Evolutionary conservation across 768 basidiomycete genomes (phyloP), one percentile per base, ranked within the genome.

Genomic region (Scleroderma bovista): DNA sequence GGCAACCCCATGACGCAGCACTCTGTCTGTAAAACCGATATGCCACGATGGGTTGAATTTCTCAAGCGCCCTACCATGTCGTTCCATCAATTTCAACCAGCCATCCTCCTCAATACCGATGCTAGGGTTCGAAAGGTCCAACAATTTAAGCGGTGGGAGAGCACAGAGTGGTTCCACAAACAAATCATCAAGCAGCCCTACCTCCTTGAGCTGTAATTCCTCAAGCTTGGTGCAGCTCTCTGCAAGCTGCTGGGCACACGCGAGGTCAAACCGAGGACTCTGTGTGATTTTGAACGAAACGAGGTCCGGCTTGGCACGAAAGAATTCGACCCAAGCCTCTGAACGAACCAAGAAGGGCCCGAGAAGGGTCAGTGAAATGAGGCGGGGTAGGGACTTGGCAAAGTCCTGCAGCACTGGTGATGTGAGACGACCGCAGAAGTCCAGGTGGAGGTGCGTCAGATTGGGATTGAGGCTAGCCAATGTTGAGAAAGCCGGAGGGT

Each of bases 311-410:
- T 85, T 80, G 2, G 77, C 61, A 46, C 76, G 63, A 67, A 97
- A 81, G 70, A 96, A 93, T 0, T 69, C 60, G 41, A 76, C 69
- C 95, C 95, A 98, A 0, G 78, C 80, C 1, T 76, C 69, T 8
- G 77, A 69, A 19, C 84, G 82, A 32, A 96, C 86, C 20, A 93
- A 81, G 68, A 91, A 93, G 2, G 93, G 93, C 0, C 88, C 95
- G 12, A 90, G 80, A 15, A 99, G 85, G 63, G 86, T 84, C 13
- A 99, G 59, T 31, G 80, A 79, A 5, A 69, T 76, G 36, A 99
- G 78, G 13, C 78, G 64, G 2, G 80, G 83, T 26, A 99, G 75
- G 0, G 77, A 75, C 5, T 67, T 73, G 37, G 74, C 74, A 76
- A 90, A 88, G 22, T 77, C 65, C 15, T 67, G 60, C 42, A 90